Evolutionary conservation across 805 yeast species (phyloP), one percentile per base, ranked within the genome.

Genomic region (Kuraishia floccosa): DNA sequence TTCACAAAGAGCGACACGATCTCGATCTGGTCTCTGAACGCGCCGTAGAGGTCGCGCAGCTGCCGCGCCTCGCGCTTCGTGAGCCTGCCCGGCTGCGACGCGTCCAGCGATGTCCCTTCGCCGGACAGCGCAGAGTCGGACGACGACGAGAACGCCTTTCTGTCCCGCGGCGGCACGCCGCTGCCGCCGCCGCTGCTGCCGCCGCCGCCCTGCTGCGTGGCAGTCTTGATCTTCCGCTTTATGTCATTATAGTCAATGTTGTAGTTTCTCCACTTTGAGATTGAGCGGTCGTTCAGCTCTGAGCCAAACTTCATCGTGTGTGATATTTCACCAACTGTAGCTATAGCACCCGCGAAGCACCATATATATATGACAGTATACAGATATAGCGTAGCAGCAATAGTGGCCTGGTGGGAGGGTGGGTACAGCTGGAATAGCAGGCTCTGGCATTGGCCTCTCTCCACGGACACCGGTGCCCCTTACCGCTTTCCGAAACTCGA

Each of bases 241-340:
- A 87, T 50, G 23, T 75, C 82, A 41, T 84, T 79, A 54, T 87
- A 87, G 46, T 84, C 86, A 25, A 87, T 64, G 51, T 87, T 85
- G 54, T 83, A 78, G 38, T 72, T 69, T 43, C 70, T 69, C 96
- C 97, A 87, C 57, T 83, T 91, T 2, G 87, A 85, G 16, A 85
- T 80, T 9, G 94, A 80, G 42, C 84, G 65, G 39, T 71, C 74
- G 32, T 68, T 60, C 15, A 87, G 64, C 45, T 80, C 86, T 25
- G 72, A 63, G 31, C 96, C 95, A 52, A 86, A 87, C 56, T 85
- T 89, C 97, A 87, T 87, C 8, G 12, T 33, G n/a, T n/a, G n/a
- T n/a, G n/a, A n/a, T n/a, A n/a, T n/a, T n/a, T n/a, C n/a, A n/a
- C n/a, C n/a, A n/a, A n/a, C n/a, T n/a, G n/a, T n/a, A n/a, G n/a